Evolutionary conservation across 352 stramenopile species (phyloP).

Genomic region (Phytophthora brassicae): DNA sequence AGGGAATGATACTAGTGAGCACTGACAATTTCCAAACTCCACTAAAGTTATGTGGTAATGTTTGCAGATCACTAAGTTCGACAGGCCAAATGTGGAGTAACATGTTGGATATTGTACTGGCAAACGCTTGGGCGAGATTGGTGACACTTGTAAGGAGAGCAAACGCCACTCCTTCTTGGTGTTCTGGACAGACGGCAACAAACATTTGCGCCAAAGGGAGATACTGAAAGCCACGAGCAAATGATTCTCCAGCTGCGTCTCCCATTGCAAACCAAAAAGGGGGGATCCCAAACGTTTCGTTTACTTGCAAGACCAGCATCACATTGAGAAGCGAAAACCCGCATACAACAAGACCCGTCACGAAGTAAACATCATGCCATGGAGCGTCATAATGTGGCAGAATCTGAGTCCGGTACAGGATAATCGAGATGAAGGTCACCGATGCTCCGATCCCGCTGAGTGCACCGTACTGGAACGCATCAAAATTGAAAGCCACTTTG

Average conservation of each 20-base stretch:
- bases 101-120: conserved; percentile 79
- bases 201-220: conserved; percentile 79
- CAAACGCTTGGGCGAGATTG: conserved; percentile 71
- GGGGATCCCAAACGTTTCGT: conserved; percentile 57
- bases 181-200: conserved; percentile 68
- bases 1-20: conserved; percentile 56
- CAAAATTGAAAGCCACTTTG: conserved; percentile 66
- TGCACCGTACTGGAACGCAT: conserved; percentile 78
- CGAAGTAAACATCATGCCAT: conserved; percentile 68
- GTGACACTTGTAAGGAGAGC: conserved; percentile 76
- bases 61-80: conserved; percentile 58
- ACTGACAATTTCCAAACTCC: conserved; percentile 83
- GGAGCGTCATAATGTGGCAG: conserved; percentile 40
- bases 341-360: conserved; percentile 58
- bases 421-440: conserved; percentile 65
- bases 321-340: conserved; percentile 75
- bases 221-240: conserved; percentile 78
- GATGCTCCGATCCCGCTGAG: conserved; percentile 65
- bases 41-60: conserved; percentile 40
- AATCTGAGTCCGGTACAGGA: conserved; percentile 57
- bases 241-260: conserved; percentile 65
- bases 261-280: conserved; percentile 81
- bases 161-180: conserved; percentile 77
- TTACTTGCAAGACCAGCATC: conserved; percentile 64
- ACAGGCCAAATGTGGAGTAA: conserved; percentile 73